A percentile compares a stretch with the other conserved stretches of the same genome.
phyloP scores from a whole-genome alignment of 1,139 yeast genomes.

The Blastobotrys aristatus region DNA sequence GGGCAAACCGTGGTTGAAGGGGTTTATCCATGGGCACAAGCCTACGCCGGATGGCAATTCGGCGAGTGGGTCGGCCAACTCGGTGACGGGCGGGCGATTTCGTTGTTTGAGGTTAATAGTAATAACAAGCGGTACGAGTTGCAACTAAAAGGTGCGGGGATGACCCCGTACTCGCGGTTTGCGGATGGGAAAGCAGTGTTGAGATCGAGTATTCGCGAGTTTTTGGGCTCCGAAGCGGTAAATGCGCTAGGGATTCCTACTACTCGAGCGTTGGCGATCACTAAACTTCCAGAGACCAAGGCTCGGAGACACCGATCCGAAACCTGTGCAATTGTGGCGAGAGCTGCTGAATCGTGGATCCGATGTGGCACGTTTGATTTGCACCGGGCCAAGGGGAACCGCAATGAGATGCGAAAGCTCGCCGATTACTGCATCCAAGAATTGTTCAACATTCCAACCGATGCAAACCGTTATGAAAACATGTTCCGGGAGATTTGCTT shows the following conservation, averaged over 20 bases:
- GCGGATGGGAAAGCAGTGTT: constrained; percentile 96
- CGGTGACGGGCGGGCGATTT: constrained; percentile 91
- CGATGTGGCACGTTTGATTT: constrained; percentile 88
- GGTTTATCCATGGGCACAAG: constrained; percentile 82
- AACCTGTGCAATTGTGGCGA: constrained; percentile 75
- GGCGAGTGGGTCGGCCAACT: constrained; percentile 96
- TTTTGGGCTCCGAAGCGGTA: constrained; percentile 75
- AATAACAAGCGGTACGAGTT: constrained; percentile 48
- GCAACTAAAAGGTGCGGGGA: constrained; percentile 88
- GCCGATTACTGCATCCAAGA: constrained; percentile 71
- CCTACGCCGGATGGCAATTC: constrained; percentile 95
- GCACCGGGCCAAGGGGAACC: constrained; percentile 67
- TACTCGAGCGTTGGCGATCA: constrained; percentile 73
- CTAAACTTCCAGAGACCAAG: constrained; percentile 63
- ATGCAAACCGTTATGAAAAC: constrained; percentile 51
- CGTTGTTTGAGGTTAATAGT: constrained; percentile 63
- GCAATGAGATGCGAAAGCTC: constrained; percentile 54
- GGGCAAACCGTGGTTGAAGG: constrained; percentile 50
- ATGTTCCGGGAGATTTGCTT: constrained; percentile 65
- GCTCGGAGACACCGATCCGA: constrained; percentile 72
- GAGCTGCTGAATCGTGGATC: constrained; percentile 85
- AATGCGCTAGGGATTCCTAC: constrained; percentile 81
- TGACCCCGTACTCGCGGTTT: constrained; percentile 86
- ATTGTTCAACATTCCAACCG: constrained; percentile 44
- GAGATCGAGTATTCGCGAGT: constrained; percentile 83